Evolutionary conservation across 1,139 yeast genomes (phyloP).

Genomic region (Meyerozyma athensensis): DNA sequence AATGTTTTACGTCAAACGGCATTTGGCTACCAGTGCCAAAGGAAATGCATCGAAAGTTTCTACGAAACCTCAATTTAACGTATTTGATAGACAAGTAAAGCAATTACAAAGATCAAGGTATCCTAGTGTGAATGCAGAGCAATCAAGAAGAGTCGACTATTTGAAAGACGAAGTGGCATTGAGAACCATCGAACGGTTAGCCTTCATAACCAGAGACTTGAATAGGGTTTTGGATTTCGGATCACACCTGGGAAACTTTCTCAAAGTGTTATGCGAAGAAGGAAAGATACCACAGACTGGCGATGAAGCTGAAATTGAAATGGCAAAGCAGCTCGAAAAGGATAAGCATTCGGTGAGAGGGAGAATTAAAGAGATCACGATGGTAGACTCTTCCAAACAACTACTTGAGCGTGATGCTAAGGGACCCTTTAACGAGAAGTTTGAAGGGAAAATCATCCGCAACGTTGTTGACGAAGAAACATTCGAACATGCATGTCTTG

Average conservation of each 20-base stretch:
- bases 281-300: constrained; percentile 19
- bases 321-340: constrained; percentile 37
- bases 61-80: constrained; percentile 2
- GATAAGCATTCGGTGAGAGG: constrained; percentile 50
- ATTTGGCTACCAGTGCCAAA: constrained; percentile 1
- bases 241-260: constrained; percentile 61
- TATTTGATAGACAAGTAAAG: constrained; percentile 5
- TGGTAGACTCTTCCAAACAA: constrained; percentile 62
- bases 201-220: constrained; percentile 66
- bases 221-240: constrained; percentile 66
- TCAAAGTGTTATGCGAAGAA: constrained; percentile 32
- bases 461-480: constrained; percentile 66
- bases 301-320: constrained; percentile 25
- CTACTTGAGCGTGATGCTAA: constrained; percentile 49
- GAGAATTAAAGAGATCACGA: constrained; percentile 52
- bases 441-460: constrained; percentile 42
- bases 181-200: constrained; percentile 69
- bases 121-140: constrained; percentile 11
- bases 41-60: background rate
- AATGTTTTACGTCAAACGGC: background rate
- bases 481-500: constrained; percentile 37
- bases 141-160: constrained; percentile 64
- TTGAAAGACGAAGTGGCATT: constrained; percentile 69
- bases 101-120: constrained; percentile 11
- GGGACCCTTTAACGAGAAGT: constrained; percentile 29